Base-by-base conservation (phyloP, 1,284 basidiomycete genomes). In the Rhodotorula sp. region DNA sequence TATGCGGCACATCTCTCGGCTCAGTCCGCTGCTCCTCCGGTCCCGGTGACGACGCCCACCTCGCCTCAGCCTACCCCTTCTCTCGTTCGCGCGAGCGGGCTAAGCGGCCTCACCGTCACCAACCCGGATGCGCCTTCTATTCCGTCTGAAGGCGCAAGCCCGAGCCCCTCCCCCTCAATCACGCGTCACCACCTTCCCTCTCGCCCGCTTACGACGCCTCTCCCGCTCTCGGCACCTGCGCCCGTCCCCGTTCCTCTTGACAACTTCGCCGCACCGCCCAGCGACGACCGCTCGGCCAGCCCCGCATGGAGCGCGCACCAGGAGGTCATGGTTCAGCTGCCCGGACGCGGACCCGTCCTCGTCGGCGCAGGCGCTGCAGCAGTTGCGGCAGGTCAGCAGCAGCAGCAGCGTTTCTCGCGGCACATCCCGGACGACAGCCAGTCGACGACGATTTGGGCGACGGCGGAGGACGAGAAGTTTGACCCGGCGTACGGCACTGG, bases 151-250 rank as follows among this genome's bases (percentile, higher is more conserved):
- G n/a, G n/a, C 8, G 55, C 21, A 34, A 42, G 19, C 7, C 27
- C 21, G 16, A 42, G 55, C 41, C 55, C 41, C n/a, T 7, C 21
- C 2, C 57, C 44, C 7, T 7, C n/a, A 19, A 42, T 57, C 34
- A 57, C 23, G 42, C 52, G 53, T 25, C 70, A 71, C 23, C 73
- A 74, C 55, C 64, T 71, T 13, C 73, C 70, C 2, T 72, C 73
- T 7, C 67, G 73, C 19, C 71, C 64, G 5, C 46, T 69, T 14
- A 71, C 73, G 19, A 74, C 69, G 10, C 72, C 72, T 10, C 46
- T 74, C 12, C 69, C 66, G 14, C 25, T 54, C 5, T 34, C 45
- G 19, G 67, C 67, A 23, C 68, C 68, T 9, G n/a, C 27, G 2
- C 62, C 61, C 0, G 58, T 65, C 13, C 70, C 73, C 9, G 73